Conservation (phyloP, 1,284 basidiomycete species). For the Rhodotorula sp. region DNA sequence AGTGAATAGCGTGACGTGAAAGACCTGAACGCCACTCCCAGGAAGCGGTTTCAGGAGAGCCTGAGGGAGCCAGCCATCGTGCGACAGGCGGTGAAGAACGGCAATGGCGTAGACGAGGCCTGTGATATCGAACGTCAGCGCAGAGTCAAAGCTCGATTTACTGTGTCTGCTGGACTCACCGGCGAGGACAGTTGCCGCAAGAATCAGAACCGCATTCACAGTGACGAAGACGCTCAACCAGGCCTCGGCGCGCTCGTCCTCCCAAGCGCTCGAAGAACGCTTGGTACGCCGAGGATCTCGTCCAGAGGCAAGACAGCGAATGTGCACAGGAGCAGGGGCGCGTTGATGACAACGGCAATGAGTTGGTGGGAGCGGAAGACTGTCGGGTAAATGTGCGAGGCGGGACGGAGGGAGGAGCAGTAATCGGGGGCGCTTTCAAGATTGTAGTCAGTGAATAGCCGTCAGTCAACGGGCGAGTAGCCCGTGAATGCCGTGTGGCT, state of each 20-base stretch:
- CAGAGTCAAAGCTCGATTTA: not conserved
- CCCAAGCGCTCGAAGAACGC: conserved; percentile 60
- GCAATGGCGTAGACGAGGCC: conserved; percentile 6
- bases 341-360: conserved; percentile 59
- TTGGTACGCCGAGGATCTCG: conserved; percentile 52
- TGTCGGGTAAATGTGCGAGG: conserved; percentile 55
- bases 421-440: conserved; percentile 58
- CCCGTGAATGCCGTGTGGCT: conserved; percentile 46
- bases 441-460: too few relatives aligned
- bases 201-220: conserved; percentile 63
- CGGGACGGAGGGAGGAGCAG: conserved; percentile 57
- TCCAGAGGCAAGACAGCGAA: conserved; percentile 60
- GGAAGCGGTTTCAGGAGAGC: conserved; percentile 57
- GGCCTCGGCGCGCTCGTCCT: conserved; percentile 58
- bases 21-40: conserved; percentile 57
- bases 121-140: not conserved
- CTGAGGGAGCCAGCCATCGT: conserved; percentile 60
- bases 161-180: conserved; percentile 51
- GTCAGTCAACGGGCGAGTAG: too few relatives aligned
- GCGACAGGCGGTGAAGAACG: conserved; percentile 12
- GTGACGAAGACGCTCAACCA: conserved; percentile 64
- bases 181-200: conserved; percentile 67
- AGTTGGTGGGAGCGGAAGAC: conserved; percentile 65
- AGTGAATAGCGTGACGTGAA: conserved; percentile 58
- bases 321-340: conserved; percentile 59